Evolutionary conservation across 768 basidiomycete genomes (phyloP).

Genomic region (Agaricus subrufescens): DNA sequence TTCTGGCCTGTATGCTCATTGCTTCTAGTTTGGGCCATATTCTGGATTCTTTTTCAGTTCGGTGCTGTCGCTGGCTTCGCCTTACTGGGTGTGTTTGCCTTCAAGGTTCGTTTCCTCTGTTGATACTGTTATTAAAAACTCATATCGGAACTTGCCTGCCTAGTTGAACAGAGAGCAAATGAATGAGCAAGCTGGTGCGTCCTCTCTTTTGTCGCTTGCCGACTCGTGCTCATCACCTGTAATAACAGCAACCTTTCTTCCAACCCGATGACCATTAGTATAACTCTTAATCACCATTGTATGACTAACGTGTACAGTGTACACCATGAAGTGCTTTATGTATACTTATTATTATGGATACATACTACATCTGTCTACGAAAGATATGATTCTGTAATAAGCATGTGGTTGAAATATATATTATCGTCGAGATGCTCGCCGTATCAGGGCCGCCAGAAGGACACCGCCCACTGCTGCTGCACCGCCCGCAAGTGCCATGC

Average conservation of each 20-base stretch:
- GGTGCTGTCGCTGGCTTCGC: conserved; percentile 73
- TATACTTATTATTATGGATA: conserved; percentile 9
- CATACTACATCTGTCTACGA: neutral
- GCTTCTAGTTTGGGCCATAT: conserved; percentile 69
- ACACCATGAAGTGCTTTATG: neutral
- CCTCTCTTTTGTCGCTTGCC: conserved; percentile 7
- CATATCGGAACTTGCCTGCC: conserved; percentile 5
- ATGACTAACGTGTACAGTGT: neutral
- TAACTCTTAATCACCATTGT: neutral
- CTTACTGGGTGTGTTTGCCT: conserved; percentile 75
- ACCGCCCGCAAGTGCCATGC: conserved; percentile 93
- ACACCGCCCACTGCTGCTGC: conserved; percentile 81
- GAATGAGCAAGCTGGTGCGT: conserved; percentile 65
- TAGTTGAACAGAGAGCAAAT: conserved; percentile 56
- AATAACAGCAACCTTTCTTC: conserved; percentile 49
- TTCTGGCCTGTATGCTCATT: neutral
- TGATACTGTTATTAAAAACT: neutral
- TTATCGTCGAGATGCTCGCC: conserved; percentile 69
- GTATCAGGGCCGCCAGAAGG: conserved; percentile 70
- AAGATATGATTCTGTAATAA: neutral
- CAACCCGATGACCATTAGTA: conserved; percentile 36
- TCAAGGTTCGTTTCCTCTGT: conserved; percentile 53
- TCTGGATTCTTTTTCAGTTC: conserved; percentile 82
- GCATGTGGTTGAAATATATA: neutral
- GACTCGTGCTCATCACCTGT: neutral